A percentile compares a stretch with the other conserved stretches of the same genome.
These are phyloP conservation scores for Sporothrix variecibatus DNA, from an alignment of 2,329 filamentous ascomycete genomes.

Conservation along the genomic window DNA sequence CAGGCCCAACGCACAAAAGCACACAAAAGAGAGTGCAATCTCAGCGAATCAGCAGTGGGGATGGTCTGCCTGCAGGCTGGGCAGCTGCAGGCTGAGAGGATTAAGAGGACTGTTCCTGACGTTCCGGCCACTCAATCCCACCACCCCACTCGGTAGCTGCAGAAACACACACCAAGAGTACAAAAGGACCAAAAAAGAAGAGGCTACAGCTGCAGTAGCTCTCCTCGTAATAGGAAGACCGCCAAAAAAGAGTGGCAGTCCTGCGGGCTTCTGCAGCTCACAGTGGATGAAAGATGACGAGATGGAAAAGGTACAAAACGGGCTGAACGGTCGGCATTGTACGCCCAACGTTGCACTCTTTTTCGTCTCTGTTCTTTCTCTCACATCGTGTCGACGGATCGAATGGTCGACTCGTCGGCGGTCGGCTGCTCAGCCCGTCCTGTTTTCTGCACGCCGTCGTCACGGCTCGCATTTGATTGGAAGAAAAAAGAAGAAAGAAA, in stretches of 20 bases:
- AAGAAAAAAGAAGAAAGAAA: neutral
- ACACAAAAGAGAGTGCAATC: neutral
- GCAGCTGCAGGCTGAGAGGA: neutral
- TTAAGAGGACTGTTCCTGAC: neutral
- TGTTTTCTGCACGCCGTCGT: neutral
- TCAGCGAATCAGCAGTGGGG: slow-evolving; percentile 2
- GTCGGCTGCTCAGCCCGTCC: slow-evolving; percentile 6
- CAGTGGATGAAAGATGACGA: neutral
- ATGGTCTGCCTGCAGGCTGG: neutral
- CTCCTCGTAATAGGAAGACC: neutral
- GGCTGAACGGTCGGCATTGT: neutral
- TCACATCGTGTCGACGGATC: neutral
- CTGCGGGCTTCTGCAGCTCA: neutral
- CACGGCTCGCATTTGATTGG: neutral
- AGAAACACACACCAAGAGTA: neutral
- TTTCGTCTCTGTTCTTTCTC: neutral
- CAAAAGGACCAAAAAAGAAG: neutral
- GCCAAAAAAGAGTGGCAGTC: neutral
- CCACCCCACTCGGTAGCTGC: neutral
- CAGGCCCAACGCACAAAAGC: neutral
- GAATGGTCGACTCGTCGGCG: neutral
- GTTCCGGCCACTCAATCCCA: neutral
- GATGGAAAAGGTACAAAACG: neutral
- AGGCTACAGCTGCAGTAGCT: slow-evolving; percentile 10
- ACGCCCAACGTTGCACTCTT: neutral